Evolutionary conservation across 129 eudicot genomes (phyloP).

Genomic region (Scalesia atractyloides): DNA sequence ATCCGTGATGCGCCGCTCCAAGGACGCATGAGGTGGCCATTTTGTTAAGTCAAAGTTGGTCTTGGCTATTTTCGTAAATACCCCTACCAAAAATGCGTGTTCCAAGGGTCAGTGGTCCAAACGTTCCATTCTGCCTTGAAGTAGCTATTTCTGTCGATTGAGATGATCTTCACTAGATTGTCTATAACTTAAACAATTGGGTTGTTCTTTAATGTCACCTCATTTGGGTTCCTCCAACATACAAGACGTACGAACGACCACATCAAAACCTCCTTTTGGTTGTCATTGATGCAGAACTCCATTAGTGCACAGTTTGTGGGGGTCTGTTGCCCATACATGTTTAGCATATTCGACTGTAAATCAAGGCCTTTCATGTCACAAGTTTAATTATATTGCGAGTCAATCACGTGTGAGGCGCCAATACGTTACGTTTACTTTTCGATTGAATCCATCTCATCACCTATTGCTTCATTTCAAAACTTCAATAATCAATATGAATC

Average conservation of each 20-base stretch:
- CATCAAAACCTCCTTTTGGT: not conserved
- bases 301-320: not conserved
- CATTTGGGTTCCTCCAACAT: not conserved
- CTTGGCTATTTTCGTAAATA: too few species aligned
- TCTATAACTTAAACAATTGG: not conserved
- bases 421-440: too few species aligned
- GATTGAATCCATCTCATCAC: too few species aligned
- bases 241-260: not conserved
- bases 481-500: too few species aligned
- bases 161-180: not conserved
- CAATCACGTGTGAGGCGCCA: not conserved
- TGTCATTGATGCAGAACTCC: conserved; percentile 3
- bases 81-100: too few species aligned
- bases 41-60: too few species aligned
- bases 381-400: not conserved
- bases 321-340: not conserved
- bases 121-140: not conserved
- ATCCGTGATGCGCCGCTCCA: too few species aligned
- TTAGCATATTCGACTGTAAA: too few species aligned
- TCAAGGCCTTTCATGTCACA: not conserved
- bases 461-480: too few species aligned
- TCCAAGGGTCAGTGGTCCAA: not conserved
- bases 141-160: not conserved
- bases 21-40: too few species aligned
- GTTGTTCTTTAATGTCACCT: not conserved